Evolutionary conservation across 345 rosid species (phyloP).

Genomic region (Linum lewisii): DNA sequence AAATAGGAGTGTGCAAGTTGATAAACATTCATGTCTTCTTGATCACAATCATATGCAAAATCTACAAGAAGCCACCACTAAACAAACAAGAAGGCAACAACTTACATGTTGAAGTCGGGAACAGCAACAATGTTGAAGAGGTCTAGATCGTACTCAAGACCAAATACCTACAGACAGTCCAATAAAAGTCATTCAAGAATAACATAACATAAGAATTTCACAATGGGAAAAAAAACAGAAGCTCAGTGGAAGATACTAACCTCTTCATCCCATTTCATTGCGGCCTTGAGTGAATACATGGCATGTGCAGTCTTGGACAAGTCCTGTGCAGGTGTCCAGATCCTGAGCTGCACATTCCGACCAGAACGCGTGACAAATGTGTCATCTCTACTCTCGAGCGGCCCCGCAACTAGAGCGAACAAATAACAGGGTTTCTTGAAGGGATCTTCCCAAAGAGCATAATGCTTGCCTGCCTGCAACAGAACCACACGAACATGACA

Average conservation of each 20-base stretch:
- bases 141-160: conserved; percentile 95
- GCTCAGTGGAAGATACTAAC: conserved; percentile 30
- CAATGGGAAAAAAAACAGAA: neutral
- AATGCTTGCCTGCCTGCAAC: conserved; percentile 79
- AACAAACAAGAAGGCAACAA: conserved; percentile 1
- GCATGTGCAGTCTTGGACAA: conserved; percentile 93
- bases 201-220: neutral
- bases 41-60: neutral
- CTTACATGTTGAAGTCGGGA: conserved; percentile 98
- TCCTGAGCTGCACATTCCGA: conserved; percentile 65
- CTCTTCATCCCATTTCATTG: conserved; percentile 99
- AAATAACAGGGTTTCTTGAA: conserved; percentile 96
- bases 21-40: neutral
- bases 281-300: conserved; percentile 92
- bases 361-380: conserved; percentile 69
- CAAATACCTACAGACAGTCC: conserved; percentile 57
- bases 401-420: conserved; percentile 94
- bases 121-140: conserved; percentile 98
- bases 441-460: conserved; percentile 93
- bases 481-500: neutral
- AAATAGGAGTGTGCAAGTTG: neutral
- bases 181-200: neutral
- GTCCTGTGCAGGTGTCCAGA: conserved; percentile 95
- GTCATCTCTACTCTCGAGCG: conserved; percentile 86
- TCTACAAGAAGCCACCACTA: neutral